Base-by-base conservation (phyloP, 495 filamentous ascomycete genomes). In the Hypoxylon trugodes region DNA sequence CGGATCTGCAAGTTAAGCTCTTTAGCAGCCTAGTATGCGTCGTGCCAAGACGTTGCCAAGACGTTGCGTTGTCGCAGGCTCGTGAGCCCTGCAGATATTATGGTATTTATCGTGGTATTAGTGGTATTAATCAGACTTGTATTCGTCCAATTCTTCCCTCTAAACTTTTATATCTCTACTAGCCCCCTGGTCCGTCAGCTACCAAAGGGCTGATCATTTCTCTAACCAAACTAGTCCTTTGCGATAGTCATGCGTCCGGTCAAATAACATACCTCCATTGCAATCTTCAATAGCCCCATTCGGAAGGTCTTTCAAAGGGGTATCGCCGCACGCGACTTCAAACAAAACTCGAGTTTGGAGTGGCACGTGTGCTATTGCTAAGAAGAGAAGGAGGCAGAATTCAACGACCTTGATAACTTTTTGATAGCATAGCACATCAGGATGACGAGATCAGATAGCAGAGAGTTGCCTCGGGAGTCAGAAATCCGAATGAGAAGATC, bases 1-100 rank as follows among this genome's bases (percentile, higher is more conserved):
- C 57, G 58, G 57, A 67, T 67, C 64, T 53, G 38, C 64, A 58
- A 16, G 19, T 59, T 6, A 24, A 42, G 22, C 28, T 53, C 41
- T 54, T 16, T 53, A 61, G 54, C 18, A 56, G 62, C 47, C 43
- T 61, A 58, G 64, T 22, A 57, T 30, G 26, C 46, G 47, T 48
- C 16, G 15, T 36, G 63, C 64, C 64, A 67, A 67, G 64, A 58
- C 19, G 40, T 40, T 47, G 64, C 64, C 64, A 67, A 67, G 64
- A 15, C 36, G 36, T 59, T 10, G n/a, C 35, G 28, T 22, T 57
- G 62, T 55, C 43, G 49, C 56, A 56, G 55, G 24, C 22, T 52
- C 30, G 21, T 18, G 33, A 40, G 48, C 48, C 33, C 33, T 52
- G 48, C 32, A 40, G 33, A 52, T 36, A 36, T n/a, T n/a, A n/a